Conservation (phyloP, 495 filamentous ascomycete genomes). For the Hypoxylon rickii region DNA sequence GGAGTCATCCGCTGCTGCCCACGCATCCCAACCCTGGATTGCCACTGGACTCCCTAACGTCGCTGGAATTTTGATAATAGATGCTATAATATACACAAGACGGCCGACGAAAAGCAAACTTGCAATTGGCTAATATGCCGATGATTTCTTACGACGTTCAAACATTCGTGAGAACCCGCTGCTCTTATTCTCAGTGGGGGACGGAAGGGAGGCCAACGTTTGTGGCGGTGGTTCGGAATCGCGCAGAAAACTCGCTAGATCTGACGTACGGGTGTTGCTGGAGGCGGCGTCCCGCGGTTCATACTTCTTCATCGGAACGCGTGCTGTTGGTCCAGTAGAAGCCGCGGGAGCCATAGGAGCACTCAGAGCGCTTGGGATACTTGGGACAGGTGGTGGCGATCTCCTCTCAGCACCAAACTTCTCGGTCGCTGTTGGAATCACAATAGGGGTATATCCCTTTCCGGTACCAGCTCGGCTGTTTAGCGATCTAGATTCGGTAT, state of each 20-base stretch:
- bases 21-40: no score
- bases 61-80: no score
- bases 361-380: not conserved
- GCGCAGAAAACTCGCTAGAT: conserved; percentile 79
- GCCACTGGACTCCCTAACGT: no score
- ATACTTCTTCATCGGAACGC: conserved; percentile 57
- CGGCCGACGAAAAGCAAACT: conserved; percentile 2
- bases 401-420: conserved; percentile 31
- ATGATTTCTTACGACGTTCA: conserved; percentile 39
- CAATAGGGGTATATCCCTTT: conserved; percentile 52
- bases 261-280: conserved; percentile 58
- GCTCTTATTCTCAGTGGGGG: conserved; percentile 29
- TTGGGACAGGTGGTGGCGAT: conserved; percentile 28
- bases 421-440: conserved; percentile 43
- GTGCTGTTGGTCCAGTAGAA: conserved; percentile 24
- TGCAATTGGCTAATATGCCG: conserved; percentile 26
- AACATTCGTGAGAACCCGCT: conserved; percentile 40
- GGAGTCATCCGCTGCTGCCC: no score
- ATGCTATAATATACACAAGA: no score
- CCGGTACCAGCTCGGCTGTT: conserved; percentile 41
- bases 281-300: conserved; percentile 56
- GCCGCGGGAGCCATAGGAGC: not conserved
- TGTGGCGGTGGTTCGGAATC: conserved; percentile 72
- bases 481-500: conserved; percentile 37
- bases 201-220: conserved; percentile 20